Evolutionary conservation across 2,329 filamentous ascomycete species (phyloP), one percentile per base, ranked within the genome.

Genomic region (Fusarium nematophilum): DNA sequence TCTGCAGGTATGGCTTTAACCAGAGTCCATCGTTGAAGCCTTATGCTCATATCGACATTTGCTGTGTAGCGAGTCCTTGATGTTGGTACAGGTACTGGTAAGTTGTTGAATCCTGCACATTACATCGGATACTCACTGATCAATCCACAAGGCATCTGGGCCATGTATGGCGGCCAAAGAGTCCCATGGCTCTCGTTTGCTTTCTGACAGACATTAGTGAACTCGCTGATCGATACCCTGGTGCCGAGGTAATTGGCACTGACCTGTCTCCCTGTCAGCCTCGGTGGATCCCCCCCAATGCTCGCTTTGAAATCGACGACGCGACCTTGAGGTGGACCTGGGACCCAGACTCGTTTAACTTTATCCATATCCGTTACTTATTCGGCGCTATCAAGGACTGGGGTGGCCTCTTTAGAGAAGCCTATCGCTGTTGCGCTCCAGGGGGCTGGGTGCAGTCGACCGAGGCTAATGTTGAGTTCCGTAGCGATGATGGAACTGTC

Each of bases 401-500:
- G 57, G 17, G 29, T 0, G 34, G 36, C 5, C 36, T 60, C 0
- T 60, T 57, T 2, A 48, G 51, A 9, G 33, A 60, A 3, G 57
- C 57, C 5, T 60, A 42, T 4, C 56, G 57, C 23, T 54, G 52
- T 10, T 49, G 52, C 6, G 25, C 34, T 1, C 50, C 57, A 0
- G 57, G 57, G 10, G 57, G 57, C 2, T 60, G 57, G 57, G 57
- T 60, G 0, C 50, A 60, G 11, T 60, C 57, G 3, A 56, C 40
- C 0, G 57, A 60, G 7, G 49, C 56, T 0, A 56, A 60, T 13
- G 57, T 60, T 0, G 50, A 60, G n/a, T 60, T 60, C 7, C 50
- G 43, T 6, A 56, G 50, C 1, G 57, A 60, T 0, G 57, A 60
- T 13, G 50, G 50, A 5, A 60, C 39, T 10, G 30, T 31, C 17